Conservation (phyloP, 169 alveolate species). For the Plasmodium sp. region DNA sequence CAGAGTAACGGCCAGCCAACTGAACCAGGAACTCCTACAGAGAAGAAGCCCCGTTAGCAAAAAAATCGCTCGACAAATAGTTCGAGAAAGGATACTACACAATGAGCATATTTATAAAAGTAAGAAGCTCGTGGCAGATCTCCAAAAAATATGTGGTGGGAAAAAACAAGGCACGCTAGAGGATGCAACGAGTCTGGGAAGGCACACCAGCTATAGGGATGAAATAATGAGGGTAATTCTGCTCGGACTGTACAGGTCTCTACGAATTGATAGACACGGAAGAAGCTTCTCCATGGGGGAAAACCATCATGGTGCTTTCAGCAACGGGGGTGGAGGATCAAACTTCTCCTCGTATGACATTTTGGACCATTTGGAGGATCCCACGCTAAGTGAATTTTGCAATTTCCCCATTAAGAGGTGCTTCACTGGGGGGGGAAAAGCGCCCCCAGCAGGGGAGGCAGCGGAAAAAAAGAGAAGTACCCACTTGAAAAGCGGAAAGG, state of each 20-base stretch:
- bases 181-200: neutral
- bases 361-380: neutral
- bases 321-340: neutral
- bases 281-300: neutral
- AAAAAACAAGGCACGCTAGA: neutral
- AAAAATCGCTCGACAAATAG: neutral
- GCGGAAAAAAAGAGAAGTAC: neutral
- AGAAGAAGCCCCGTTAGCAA: conserved; percentile 2
- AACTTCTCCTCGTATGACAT: neutral
- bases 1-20: neutral
- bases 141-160: neutral
- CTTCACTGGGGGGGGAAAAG: neutral
- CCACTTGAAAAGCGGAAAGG: neutral
- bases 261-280: neutral
- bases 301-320: neutral
- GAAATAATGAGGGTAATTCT: neutral
- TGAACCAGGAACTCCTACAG: neutral
- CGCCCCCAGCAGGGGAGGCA: neutral
- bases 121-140: neutral
- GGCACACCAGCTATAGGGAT: neutral
- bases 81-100: neutral
- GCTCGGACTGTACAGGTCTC: neutral
- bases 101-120: neutral
- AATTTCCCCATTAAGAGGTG: neutral
- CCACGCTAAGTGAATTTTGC: neutral